Conservation (phyloP, 1,139 yeast genomes). For the Taphrina betulina region DNA sequence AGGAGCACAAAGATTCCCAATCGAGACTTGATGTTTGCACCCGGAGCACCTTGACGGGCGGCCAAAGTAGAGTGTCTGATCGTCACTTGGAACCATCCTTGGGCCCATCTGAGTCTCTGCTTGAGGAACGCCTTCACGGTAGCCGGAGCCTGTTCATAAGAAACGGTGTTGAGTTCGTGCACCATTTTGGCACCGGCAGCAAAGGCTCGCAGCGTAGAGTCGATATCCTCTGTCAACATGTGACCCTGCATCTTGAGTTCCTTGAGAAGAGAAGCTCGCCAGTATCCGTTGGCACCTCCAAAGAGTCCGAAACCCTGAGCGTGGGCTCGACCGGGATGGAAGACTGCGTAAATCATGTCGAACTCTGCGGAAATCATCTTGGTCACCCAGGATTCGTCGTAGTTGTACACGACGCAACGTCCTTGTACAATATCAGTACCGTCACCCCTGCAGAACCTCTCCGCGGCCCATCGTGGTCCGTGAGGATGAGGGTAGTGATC, state of each 20-base stretch:
- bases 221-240: slow-evolving; percentile 32
- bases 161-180: slow-evolving; percentile 30
- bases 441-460: slow-evolving; percentile 30
- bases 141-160: slow-evolving; percentile 31
- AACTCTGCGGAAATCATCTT: slow-evolving; percentile 31
- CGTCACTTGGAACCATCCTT: slow-evolving; percentile 32
- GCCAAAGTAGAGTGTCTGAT: slow-evolving; percentile 27
- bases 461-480: slow-evolving; percentile 32
- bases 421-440: slow-evolving; percentile 32
- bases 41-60: slow-evolving; percentile 30
- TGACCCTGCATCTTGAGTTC: slow-evolving; percentile 33
- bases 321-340: slow-evolving; percentile 31
- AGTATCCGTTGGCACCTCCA: slow-evolving; percentile 33
- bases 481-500: slow-evolving; percentile 32
- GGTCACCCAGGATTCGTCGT: slow-evolving; percentile 33
- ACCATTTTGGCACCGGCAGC: slow-evolving; percentile 33
- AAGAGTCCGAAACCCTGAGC: slow-evolving; percentile 31
- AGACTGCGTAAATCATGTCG: slow-evolving; percentile 33
- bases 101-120: slow-evolving; percentile 31
- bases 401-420: slow-evolving; percentile 31
- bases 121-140: slow-evolving; percentile 29
- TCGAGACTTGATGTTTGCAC: slow-evolving; percentile 31
- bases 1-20: slow-evolving; percentile 30
- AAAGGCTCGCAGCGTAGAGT: slow-evolving; percentile 31
- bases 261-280: slow-evolving; percentile 30